A percentile compares a stretch with the other conserved stretches of the same genome.
phyloP scores from a whole-genome alignment of 2,329 filamentous ascomycete genomes.

The Diaporthe ampelina region DNA sequence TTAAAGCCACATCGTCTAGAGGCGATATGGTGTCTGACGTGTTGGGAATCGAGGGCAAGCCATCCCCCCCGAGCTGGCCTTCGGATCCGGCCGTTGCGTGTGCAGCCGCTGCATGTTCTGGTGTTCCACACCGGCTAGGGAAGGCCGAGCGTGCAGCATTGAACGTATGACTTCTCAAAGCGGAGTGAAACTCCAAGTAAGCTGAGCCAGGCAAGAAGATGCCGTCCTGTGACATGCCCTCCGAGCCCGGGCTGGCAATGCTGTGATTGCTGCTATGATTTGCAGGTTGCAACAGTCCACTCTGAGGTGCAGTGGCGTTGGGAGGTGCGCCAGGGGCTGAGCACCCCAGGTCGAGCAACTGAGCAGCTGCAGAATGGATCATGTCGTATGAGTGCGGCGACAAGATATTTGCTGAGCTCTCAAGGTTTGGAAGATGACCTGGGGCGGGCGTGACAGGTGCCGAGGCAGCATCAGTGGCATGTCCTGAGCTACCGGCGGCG shows the following conservation, averaged over 20 bases:
- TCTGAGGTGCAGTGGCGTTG: neutral
- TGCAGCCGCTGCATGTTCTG: constrained; percentile 13
- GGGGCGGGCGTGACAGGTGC: constrained; percentile 9
- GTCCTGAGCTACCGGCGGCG: constrained; percentile 1
- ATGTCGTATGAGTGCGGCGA: constrained; percentile 28
- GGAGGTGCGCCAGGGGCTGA: constrained; percentile 10
- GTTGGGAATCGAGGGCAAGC: neutral
- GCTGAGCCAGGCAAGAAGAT: constrained; percentile 28
- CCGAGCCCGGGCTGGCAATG: constrained; percentile 22
- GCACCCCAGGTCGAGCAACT: constrained; percentile 21
- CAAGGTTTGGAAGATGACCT: neutral
- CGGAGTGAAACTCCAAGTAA: constrained; percentile 22
- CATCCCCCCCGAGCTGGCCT: neutral
- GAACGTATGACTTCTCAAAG: constrained; percentile 19
- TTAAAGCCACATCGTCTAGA: neutral
- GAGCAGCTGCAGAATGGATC: constrained; percentile 20
- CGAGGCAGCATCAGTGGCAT: constrained; percentile 9
- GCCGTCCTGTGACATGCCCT: constrained; percentile 24
- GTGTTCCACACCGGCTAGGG: constrained; percentile 15
- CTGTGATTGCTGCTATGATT: constrained; percentile 10
- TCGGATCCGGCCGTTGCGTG: neutral
- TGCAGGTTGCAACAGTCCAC: constrained; percentile 5
- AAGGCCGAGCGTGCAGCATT: constrained; percentile 17
- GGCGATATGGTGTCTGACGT: neutral
- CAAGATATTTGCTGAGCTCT: neutral